Conservation (phyloP, 169 alveolate species). For the Toxoplasma gondii region DNA sequence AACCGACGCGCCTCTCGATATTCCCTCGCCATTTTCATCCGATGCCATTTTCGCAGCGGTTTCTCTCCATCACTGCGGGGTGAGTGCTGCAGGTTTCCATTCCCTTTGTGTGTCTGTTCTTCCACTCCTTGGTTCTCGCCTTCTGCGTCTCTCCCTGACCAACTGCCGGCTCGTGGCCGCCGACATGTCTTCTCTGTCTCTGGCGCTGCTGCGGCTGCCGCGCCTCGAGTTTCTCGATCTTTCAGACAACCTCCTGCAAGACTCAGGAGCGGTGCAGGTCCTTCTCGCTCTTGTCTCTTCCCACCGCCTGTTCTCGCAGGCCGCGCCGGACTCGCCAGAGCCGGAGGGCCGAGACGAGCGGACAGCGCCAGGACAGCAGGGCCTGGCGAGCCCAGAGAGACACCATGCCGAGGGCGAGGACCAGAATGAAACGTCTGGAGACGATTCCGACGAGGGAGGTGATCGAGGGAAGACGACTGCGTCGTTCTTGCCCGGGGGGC, state of each 20-base stretch:
- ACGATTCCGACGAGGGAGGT: neutral
- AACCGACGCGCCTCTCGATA: neutral
- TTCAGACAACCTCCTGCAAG: neutral
- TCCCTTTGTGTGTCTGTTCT: neutral
- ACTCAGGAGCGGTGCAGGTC: neutral
- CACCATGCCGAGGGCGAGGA: too few relatives aligned
- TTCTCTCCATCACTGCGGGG: neutral
- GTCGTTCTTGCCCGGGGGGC: neutral
- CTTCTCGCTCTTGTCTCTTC: neutral
- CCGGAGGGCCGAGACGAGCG: neutral
- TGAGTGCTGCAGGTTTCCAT: neutral
- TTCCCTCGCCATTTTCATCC: neutral
- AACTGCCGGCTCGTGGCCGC: constrained; percentile 13
- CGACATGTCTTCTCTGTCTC: neutral
- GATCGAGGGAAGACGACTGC: neutral
- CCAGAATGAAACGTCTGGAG: too few relatives aligned
- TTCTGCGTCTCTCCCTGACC: neutral
- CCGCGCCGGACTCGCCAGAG: neutral
- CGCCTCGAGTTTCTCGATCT: neutral
- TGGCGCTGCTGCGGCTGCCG: neutral
- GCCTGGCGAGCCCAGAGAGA: neutral
- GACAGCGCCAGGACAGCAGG: neutral
- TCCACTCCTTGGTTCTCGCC: neutral
- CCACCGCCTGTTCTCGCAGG: neutral
- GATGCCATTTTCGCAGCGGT: neutral